A percentile compares a stretch with the other conserved stretches of the same genome.
Evolutionary conservation across 768 basidiomycete genomes (phyloP).

Genomic region (Boletus edulis): DNA sequence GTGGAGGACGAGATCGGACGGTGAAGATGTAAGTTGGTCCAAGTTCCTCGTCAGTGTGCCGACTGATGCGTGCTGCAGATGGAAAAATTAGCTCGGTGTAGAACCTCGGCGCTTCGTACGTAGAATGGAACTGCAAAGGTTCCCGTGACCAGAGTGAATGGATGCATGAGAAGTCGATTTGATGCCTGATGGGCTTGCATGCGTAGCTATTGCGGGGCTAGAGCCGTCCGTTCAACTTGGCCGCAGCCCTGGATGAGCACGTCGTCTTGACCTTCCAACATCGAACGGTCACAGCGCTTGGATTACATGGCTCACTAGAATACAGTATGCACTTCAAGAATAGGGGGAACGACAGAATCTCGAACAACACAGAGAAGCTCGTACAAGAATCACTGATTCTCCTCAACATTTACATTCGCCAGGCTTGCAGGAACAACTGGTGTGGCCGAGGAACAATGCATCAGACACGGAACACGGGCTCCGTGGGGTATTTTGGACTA

Average conservation of each 20-base stretch:
- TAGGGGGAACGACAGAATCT: not conserved
- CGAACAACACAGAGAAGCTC: not conserved
- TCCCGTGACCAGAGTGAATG: not conserved
- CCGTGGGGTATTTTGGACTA: not conserved
- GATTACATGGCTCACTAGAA: too few relatives aligned
- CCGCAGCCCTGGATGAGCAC: too few relatives aligned
- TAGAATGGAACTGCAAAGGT: not conserved
- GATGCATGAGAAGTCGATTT: not conserved
- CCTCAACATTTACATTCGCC: slow-evolving; percentile 16
- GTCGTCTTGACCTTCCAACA: too few relatives aligned
- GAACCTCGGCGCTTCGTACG: not conserved
- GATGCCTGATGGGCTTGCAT: not conserved
- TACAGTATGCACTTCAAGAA: not conserved
- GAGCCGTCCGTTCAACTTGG: too few relatives aligned
- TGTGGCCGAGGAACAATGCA: not conserved
- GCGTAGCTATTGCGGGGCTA: too few relatives aligned
- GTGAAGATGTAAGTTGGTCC: slow-evolving; percentile 80
- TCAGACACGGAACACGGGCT: not conserved
- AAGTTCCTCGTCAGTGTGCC: not conserved
- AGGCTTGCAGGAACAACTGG: slow-evolving; percentile 13
- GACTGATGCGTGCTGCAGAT: slow-evolving; percentile 18
- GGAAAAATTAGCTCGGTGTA: slow-evolving; percentile 26
- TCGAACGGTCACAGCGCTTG: not conserved
- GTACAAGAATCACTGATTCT: too few relatives aligned
- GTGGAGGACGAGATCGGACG: slow-evolving; percentile 88